Evolutionary conservation across 2,329 filamentous ascomycete species (phyloP), one percentile per base, ranked within the genome.

Genomic region (Sclerotinia sclerotiorum): DNA sequence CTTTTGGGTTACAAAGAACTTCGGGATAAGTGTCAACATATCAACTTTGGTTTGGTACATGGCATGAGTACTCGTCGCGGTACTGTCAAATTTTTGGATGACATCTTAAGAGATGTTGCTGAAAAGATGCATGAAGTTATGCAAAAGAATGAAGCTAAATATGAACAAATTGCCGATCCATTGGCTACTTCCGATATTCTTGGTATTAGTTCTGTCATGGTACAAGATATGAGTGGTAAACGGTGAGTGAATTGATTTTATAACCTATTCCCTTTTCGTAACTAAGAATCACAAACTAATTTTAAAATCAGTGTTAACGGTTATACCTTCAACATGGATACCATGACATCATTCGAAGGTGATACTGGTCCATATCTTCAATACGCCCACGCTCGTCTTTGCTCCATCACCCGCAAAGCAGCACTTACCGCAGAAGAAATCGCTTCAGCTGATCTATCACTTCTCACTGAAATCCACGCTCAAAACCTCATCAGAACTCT

Each of bases 71-170:
- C 87, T 72, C 87, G 85, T 73, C 88, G 85, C 77, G 89, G 89
- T 70, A 93, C 89, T 0, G 91, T 93, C 74, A 91, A 91, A 79
- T 92, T 92, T 81, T 77, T 87, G 52, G 84, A 84, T 74, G 89
- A 91, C 73, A 92, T 93, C 74, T 83, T 94, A 68, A 84, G 86
- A 52, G 91, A 94, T 74, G 93, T 96, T 10, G 89, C 88, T 75
- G 94, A 97, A 67, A 92, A 94, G 81, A 99, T 99, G 95, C 94
- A 98, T 83, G 92, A 97, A 70, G 92, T 96, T 64, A 99, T 99
- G 95, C 88, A 83, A 80, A 90, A 90, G 82, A 98, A 98, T 79
- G 85, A 91, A 75, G 84, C 86, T 77, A 99, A 99, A 84, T 99
- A 98, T 80, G 82, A 88, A 68, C 93, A 97, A 80, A 90, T 99